A percentile compares a stretch with the other conserved stretches of the same genome.
phyloP scores from a whole-genome alignment of 2,329 filamentous ascomycete genomes.

The Penicillium sp. region DNA sequence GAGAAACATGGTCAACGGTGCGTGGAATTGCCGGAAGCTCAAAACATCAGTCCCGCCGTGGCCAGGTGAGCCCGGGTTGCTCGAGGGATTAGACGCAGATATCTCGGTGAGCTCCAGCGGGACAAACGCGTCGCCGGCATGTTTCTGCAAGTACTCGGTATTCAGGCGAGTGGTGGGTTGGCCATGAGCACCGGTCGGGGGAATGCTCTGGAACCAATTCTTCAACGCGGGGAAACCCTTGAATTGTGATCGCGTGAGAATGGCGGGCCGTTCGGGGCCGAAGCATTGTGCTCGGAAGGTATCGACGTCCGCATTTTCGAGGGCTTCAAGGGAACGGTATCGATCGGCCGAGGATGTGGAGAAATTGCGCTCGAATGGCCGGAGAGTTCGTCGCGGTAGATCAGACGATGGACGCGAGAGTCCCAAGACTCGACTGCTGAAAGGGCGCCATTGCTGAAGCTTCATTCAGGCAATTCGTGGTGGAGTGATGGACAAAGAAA shows the following conservation, averaged over 20 bases:
- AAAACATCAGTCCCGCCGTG: constrained; percentile 9
- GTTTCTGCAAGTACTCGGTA: constrained; percentile 42
- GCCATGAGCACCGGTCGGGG: constrained; percentile 34
- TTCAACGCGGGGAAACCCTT: constrained; percentile 51
- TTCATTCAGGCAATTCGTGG: constrained; percentile 26
- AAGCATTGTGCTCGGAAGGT: constrained; percentile 57
- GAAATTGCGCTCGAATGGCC: neutral
- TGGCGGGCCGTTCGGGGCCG: constrained; percentile 50
- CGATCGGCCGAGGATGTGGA: constrained; percentile 5
- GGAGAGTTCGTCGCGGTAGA: neutral
- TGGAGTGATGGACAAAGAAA: neutral
- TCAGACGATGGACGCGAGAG: constrained; percentile 1
- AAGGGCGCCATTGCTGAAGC: constrained; percentile 22
- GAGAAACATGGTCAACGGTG: constrained; percentile 62
- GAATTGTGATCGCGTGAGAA: constrained; percentile 50
- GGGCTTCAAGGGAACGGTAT: constrained; percentile 28
- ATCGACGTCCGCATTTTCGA: constrained; percentile 38
- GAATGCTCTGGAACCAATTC: constrained; percentile 57
- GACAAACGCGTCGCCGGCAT: constrained; percentile 51
- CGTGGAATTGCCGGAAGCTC: constrained; percentile 48
- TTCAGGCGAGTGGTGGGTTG: constrained; percentile 35
- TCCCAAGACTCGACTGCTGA: constrained; percentile 14
- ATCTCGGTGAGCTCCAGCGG: constrained; percentile 57
- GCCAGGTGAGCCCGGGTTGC: constrained; percentile 5
- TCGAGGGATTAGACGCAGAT: neutral